These are phyloP conservation scores for Ophiosphaerella korrae DNA, from an alignment of 2,329 filamentous ascomycete species.

Conservation along the genomic window DNA sequence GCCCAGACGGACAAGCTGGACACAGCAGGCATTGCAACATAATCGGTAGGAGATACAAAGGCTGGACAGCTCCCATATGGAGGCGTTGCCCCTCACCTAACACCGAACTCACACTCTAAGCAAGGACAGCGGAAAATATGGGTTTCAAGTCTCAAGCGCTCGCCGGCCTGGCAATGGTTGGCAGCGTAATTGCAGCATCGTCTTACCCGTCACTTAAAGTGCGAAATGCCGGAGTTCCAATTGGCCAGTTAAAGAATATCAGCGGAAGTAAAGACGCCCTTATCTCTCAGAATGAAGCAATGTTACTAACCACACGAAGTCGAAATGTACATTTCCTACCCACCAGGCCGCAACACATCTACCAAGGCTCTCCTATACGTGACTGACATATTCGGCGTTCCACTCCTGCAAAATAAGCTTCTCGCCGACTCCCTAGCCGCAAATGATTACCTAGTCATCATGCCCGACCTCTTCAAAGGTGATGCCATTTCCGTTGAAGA, in stretches of 20 bases:
- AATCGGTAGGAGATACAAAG: conserved; percentile 6
- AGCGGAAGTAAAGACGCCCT: conserved; percentile 25
- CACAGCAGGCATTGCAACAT: background rate
- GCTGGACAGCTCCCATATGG: background rate
- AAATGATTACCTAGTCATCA: conserved; percentile 41
- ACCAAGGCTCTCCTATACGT: conserved; percentile 40
- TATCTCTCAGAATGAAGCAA: background rate
- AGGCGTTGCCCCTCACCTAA: background rate
- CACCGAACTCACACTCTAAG: background rate
- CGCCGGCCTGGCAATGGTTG: background rate
- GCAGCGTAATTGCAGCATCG: conserved; percentile 2
- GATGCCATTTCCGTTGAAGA: conserved; percentile 39
- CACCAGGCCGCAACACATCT: conserved; percentile 18
- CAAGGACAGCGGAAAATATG: background rate
- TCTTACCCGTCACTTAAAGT: conserved; percentile 11
- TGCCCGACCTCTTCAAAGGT: conserved; percentile 44
- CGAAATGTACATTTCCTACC: conserved; percentile 27
- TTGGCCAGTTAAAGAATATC: conserved; percentile 27
- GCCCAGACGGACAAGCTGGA: conserved; percentile 8
- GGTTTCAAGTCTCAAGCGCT: background rate
- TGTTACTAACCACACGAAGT: conserved; percentile 10
- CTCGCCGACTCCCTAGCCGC: conserved; percentile 42
- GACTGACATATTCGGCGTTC: conserved; percentile 44
- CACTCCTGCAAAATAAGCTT: conserved; percentile 39
- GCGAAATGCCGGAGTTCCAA: conserved; percentile 18